Base-by-base conservation (phyloP, 306 rosid species). In the Cicer pinnatifidum region DNA sequence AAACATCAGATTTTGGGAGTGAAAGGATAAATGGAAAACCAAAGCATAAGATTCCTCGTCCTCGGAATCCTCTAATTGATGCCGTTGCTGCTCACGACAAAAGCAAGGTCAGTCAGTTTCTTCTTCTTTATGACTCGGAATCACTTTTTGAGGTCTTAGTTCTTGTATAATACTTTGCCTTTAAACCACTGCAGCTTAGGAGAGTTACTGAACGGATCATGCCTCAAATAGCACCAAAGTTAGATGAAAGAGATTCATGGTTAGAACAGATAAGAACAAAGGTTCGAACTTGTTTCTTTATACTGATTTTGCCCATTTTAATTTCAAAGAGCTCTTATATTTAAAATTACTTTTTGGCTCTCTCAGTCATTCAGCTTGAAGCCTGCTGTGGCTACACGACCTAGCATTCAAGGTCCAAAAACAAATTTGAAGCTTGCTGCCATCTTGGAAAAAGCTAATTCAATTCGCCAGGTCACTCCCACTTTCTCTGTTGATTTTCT, bases 1-100 rank as follows among this genome's bases (percentile, higher is more conserved):
- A 61, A 60, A 73, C 82, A 47, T 50, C 91, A 43, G 86, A 82
- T 58, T 61, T 76, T 75, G 97, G 89, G 70, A 78, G 75, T 15
- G 89, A 83, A 75, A 82, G 67, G 76, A 51, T 83, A 23, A 87
- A 86, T 76, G 92, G 86, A 67, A 85, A 81, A 67, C 84, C 81
- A 59, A 82, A 78, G 52, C 79, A 43, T 56, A 95, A 90, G 84
- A 67, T 87, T 72, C 96, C 92, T 67, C 97, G 97, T 78, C 97
- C 99, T n/a, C 85, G 96, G 51, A 92, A 66, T 83, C 99, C 97
- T 83, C 96, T 92, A 69, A 92, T 95, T 59, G 99, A 95, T 82
- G 97, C 93, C 46, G 97, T 92, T 79, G 89, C 84, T 66, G 97
- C 99, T 80, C 97, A 95, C 63, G 99, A 92, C 80, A 88, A 90